Base-by-base conservation (phyloP, 2,329 filamentous ascomycete species). In the Blastomyces parvus region DNA sequence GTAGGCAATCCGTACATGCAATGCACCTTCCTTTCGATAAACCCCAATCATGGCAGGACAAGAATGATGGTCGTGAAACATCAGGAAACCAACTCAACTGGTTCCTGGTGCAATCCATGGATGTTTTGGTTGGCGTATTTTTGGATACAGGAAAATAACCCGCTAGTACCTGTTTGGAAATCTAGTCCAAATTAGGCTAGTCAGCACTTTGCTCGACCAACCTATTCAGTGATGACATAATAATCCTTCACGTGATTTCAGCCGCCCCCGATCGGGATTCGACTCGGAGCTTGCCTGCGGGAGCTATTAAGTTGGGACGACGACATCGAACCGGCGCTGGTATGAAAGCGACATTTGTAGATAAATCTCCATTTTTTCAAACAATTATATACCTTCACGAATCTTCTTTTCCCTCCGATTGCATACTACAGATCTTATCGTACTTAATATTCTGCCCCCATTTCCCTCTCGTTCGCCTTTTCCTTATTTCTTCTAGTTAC, bases 181-280 rank as follows among this genome's bases (percentile, higher is more conserved):
- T 1, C 48, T 52, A 52, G 48, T 52, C 48, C 14, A 25, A 52
- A 52, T 52, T 52, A 11, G 48, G 48, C 33, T 36, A 36, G 33
- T 36, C 8, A 9, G 11, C 11, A 36, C 11, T 36, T 36, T 9
- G 1, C 5, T 36, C 1, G 8, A n/a, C n/a, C n/a, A n/a, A n/a
- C n/a, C n/a, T n/a, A n/a, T n/a, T n/a, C n/a, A n/a, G n/a, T 30
- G 53, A 56, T 56, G 30, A 56, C 55, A 57, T 57, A 40, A 57
- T 57, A 3, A 14, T 2, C 42, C 42, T 22, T 6, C 55, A 57
- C 55, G 55, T 57, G 55, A 57, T 25, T 19, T 38, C 14, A 13
- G 53, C 53, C 30, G 2, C 27, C 50, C 50, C 50, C 6, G 14
- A 7, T 25, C 25, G 13, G 14, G 25, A 2, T 53, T 22, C 33